phyloP scores from a whole-genome alignment of 768 basidiomycete genomes.

The Mycena galericulata region DNA sequence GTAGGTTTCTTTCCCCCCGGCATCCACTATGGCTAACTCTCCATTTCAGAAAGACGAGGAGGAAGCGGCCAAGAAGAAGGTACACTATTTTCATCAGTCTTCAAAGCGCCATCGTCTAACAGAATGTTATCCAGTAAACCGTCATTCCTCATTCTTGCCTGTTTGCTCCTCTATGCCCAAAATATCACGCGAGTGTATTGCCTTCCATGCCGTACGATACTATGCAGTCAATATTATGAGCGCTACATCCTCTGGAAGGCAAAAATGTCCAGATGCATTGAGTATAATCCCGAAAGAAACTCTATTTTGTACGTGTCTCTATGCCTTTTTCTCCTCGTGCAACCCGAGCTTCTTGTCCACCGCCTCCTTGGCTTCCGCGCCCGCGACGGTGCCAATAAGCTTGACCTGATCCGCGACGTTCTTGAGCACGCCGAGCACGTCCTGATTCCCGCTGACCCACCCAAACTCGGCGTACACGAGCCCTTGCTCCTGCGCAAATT shows the following conservation, averaged over 20 bases:
- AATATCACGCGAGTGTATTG: conserved; percentile 49
- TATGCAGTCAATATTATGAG: conserved; percentile 51
- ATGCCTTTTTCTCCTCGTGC: conserved; percentile 30
- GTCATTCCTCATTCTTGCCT: conserved; percentile 39
- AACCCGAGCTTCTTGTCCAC: conserved; percentile 59
- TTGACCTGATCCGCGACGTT: conserved; percentile 90
- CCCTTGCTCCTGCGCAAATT: conserved; percentile 87
- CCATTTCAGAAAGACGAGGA: conserved; percentile 85
- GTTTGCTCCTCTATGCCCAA: conserved; percentile 46
- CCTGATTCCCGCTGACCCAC: conserved; percentile 86
- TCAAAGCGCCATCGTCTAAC: conserved; percentile 35
- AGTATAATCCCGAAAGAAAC: too few relatives aligned
- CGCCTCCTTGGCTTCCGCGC: conserved; percentile 75
- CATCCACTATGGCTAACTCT: conserved; percentile 4
- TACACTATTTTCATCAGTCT: conserved; percentile 51
- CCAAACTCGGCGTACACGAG: conserved; percentile 93
- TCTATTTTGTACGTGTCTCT: background rate
- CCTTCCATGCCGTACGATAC: conserved; percentile 46
- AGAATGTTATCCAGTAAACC: conserved; percentile 29
- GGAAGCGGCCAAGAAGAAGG: conserved; percentile 92
- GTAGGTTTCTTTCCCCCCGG: conserved; percentile 53
- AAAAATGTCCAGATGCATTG: conserved; percentile 14
- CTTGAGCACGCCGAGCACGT: conserved; percentile 85
- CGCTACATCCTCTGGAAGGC: conserved; percentile 1
- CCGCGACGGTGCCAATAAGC: conserved; percentile 86